Evolutionary conservation across 2,329 filamentous ascomycete species (phyloP), one percentile per base, ranked within the genome.

Genomic region (Fusarium papillatum): DNA sequence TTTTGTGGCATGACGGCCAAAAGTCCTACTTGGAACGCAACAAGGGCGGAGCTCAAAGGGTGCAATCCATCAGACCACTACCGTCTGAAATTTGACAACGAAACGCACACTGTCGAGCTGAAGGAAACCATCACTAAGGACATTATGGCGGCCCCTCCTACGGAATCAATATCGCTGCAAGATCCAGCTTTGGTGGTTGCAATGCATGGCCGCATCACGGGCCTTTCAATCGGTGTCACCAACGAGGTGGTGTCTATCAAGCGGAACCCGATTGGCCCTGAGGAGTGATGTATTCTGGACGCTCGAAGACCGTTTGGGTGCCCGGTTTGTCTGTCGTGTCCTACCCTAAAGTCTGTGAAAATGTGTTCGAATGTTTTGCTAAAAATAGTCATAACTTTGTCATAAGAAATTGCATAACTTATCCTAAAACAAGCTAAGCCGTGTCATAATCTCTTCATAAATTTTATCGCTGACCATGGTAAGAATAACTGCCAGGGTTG

Each of bases 231-330:
- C 4, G 74, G 72, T 11, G 3, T 74, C 3, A 8, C 50, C 1
- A 76, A 70, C 5, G 9, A 41, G 22, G 62, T 60, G 7, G 50
- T 1, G 8, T 74, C 73, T 7, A 31, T 76, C 0, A 29, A 17
- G 7, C 61, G 64, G 10, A 36, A n/a, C 6, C 13, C 34, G 13
- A 36, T 13, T 36, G 29, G 29, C 29, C 29, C 34, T 13, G 34
- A 36, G 34, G 34, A 36, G 34, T 36, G 34, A 14, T 36, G 34
- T 14, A 36, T 36, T 16, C 34, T 36, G 14, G 34, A 14, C 7
- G 34, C 34, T 36, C 34, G 14, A n/a, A 22, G 22, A 48, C 13
- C 4, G 14, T 48, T 16, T 14, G 24, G 22, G 14, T 26, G 31
- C 31, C 31, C 31, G 14, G 22, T 26, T 26, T 17, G 4, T 50